These are phyloP conservation scores for Hymenoscyphus albidus DNA, from an alignment of 2,329 filamentous ascomycete genomes.

Conservation along the genomic window DNA sequence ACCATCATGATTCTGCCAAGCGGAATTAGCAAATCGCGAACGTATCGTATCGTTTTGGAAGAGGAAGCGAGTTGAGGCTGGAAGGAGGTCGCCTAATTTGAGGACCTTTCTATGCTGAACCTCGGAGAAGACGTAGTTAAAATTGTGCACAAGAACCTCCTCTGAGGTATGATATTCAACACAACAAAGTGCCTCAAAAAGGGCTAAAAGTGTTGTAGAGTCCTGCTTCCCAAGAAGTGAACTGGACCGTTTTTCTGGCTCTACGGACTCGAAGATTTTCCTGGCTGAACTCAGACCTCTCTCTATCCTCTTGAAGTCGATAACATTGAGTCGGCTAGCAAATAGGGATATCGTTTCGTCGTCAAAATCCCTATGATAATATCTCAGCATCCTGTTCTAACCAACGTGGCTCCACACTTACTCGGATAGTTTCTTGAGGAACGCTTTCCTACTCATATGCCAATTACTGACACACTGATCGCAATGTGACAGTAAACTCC, in stretches of 20 bases:
- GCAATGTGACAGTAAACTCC: slow-evolving; percentile 58
- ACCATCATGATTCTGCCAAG: slow-evolving; percentile 63
- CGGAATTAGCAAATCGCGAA: slow-evolving; percentile 60
- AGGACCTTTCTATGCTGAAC: slow-evolving; percentile 77
- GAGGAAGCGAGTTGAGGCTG: slow-evolving; percentile 79
- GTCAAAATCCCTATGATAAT: slow-evolving; percentile 33
- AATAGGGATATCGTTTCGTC: slow-evolving; percentile 52
- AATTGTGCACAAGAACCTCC: slow-evolving; percentile 39
- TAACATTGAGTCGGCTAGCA: slow-evolving; percentile 52
- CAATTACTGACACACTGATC: slow-evolving; percentile 70
- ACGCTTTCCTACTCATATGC: slow-evolving; percentile 63
- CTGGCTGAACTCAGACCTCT: slow-evolving; percentile 55
- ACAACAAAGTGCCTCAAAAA: slow-evolving; percentile 87
- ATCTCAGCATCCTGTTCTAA: slow-evolving; percentile 12
- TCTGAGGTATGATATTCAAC: slow-evolving; percentile 64
- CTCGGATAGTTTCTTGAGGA: slow-evolving; percentile 60
- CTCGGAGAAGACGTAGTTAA: slow-evolving; percentile 78
- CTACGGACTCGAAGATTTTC: slow-evolving; percentile 43
- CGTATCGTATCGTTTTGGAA: slow-evolving; percentile 68
- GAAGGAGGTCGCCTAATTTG: slow-evolving; percentile 70
- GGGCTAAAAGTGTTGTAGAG: slow-evolving; percentile 65
- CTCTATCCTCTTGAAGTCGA: slow-evolving; percentile 60
- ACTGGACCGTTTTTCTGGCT: slow-evolving; percentile 29
- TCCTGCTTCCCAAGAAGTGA: slow-evolving; percentile 37
- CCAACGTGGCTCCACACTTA: slow-evolving; percentile 36